These are phyloP conservation scores for Trichosanthes cucumerina DNA, from an alignment of 306 rosid genomes.

Conservation along the genomic window DNA sequence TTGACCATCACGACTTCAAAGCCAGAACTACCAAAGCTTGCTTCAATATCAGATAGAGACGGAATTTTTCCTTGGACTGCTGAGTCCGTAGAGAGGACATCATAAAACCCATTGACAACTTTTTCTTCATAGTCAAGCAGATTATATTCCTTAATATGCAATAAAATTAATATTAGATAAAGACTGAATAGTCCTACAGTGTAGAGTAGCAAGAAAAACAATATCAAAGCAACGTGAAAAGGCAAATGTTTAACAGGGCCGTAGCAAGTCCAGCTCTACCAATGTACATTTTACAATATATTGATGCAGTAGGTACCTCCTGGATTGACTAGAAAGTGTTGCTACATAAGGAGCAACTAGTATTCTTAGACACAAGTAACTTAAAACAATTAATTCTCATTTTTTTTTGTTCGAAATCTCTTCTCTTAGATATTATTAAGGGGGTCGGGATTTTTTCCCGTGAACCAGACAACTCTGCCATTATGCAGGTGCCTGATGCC, in stretches of 20 bases:
- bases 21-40: conserved; percentile 51
- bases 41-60: conserved; percentile 61
- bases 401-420: not conserved
- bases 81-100: conserved; percentile 54
- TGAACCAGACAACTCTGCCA: not conserved
- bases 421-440: not conserved
- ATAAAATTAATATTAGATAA: conserved; percentile 16
- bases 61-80: conserved; percentile 89
- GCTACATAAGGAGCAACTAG: not conserved
- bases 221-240: not conserved
- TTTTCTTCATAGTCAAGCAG: conserved; percentile 87
- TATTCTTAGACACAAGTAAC: not conserved
- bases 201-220: conserved; percentile 4
- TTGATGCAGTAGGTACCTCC: not conserved
- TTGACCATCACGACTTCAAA: conserved; percentile 84
- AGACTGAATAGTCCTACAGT: not conserved
- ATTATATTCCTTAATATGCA: conserved; percentile 57
- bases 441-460: not conserved
- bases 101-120: conserved; percentile 92
- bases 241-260: not conserved
- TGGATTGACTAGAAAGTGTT: not conserved
- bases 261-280: not conserved
- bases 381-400: not conserved
- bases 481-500: not conserved
- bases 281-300: not conserved